phyloP scores from a whole-genome alignment of 1,284 basidiomycete genomes.

The Melampsora larici-populina region DNA sequence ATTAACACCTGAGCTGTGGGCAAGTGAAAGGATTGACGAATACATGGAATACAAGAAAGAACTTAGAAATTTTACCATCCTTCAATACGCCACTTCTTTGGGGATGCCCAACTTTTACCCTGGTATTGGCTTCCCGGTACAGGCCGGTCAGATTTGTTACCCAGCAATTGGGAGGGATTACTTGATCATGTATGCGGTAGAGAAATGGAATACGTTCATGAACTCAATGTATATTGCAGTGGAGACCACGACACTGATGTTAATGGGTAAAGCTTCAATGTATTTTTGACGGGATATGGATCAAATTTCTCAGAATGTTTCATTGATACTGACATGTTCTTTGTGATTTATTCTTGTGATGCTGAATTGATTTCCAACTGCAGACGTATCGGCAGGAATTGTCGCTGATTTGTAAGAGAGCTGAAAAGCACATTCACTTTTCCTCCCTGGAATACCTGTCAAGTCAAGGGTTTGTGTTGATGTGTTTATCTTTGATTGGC shows the following conservation, averaged over 20 bases:
- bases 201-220: conserved; percentile 42
- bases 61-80: conserved; percentile 6
- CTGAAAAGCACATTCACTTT: not conserved
- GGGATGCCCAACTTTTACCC: conserved; percentile 26
- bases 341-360: not conserved
- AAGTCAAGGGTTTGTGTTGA: not conserved
- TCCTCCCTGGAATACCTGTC: not conserved
- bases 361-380: not conserved
- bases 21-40: conserved; percentile 11
- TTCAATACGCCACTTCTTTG: conserved; percentile 22
- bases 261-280: conserved; percentile 11
- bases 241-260: conserved; percentile 24
- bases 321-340: no score
- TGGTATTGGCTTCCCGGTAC: conserved; percentile 20
- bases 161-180: conserved; percentile 41
- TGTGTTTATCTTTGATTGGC: not conserved
- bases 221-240: conserved; percentile 29
- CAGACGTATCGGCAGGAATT: conserved; percentile 26
- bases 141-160: conserved; percentile 33
- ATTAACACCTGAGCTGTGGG: conserved; percentile 15
- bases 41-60: conserved; percentile 15
- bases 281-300: not conserved
- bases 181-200: conserved; percentile 28
- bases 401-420: conserved; percentile 32
- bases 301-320: no score